Evolutionary conservation across 345 rosid species (phyloP), one percentile per base, ranked within the genome.

Genomic region (Boechera divaricarpa): DNA sequence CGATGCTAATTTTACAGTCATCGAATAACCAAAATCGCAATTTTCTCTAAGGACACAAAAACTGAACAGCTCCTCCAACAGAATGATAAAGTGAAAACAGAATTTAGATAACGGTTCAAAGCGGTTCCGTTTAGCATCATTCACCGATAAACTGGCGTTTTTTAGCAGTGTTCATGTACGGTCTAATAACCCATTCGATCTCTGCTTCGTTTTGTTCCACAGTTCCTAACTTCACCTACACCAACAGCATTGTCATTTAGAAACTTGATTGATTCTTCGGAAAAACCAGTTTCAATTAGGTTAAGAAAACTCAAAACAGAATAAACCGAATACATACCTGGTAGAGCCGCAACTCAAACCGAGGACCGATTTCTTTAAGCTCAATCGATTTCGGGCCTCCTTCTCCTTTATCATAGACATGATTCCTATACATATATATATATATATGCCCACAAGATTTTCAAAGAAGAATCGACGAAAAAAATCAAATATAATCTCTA

Each of bases 191-290:
- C 91, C 96, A 91, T 65, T 95, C 97, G 0, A 21, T 80, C 72
- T 90, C 90, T 0, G 99, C 98, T 82, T 92, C 99, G 10, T 69
- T 89, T 80, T 90, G 97, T 66, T 92, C 97, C 75, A 92, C 69
- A 0, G 97, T 92, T 82, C 98, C 98, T 42, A 89, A 73, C 54
- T 89, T 92, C 81, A 90, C 67, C 98, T 89, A 16, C 53, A 29
- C 33, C 16, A 5, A 29, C 44, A 54, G 7, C 39, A 24, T 44
- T 58, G 15, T 51, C 2, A 51, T 9, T 51, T 8, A 51, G 26
- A 3, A 16, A 48, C 53, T n/a, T 5, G 21, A 47, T 15, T n/a
- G 9, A 15, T 47, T 6, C 28, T 49, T 12, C 0, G 11, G 38
- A 35, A 16, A 15, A n/a, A 12, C 10, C n/a, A 11, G 65, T 60